Conservation (phyloP, 2,329 filamentous ascomycete genomes). For the Coniella vitis region DNA sequence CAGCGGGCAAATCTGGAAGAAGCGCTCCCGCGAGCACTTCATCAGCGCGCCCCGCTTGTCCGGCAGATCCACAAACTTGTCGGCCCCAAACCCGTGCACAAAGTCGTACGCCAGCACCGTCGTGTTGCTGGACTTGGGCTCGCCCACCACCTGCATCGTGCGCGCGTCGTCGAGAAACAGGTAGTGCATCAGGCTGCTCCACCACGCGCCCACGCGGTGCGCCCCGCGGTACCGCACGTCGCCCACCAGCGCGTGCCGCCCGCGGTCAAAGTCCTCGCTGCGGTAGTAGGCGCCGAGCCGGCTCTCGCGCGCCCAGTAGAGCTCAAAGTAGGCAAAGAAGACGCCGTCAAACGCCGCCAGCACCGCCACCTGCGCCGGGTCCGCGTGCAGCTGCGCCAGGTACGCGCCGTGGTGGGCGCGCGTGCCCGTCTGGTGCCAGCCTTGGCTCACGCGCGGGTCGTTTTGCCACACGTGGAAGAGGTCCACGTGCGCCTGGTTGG, state of each 20-base stretch:
- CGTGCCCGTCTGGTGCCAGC: constrained; percentile 74
- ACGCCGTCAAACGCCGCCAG: constrained; percentile 65
- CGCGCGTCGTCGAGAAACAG: constrained; percentile 55
- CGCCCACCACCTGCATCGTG: constrained; percentile 53
- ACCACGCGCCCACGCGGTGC: constrained; percentile 55
- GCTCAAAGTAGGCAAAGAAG: constrained; percentile 71
- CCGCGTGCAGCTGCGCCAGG: constrained; percentile 58
- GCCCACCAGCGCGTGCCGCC: constrained; percentile 51
- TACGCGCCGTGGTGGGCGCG: constrained; percentile 69
- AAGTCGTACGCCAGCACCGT: constrained; percentile 70
- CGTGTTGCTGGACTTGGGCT: constrained; percentile 65
- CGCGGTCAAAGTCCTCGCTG: constrained; percentile 50
- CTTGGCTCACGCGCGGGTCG: constrained; percentile 70
- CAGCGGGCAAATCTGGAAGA: constrained; percentile 61
- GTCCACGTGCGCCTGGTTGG: constrained; percentile 54
- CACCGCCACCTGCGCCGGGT: constrained; percentile 65
- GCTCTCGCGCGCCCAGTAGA: constrained; percentile 67
- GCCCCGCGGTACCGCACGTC: constrained; percentile 54
- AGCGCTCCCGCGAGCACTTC: constrained; percentile 57
- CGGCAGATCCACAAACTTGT: constrained; percentile 66
- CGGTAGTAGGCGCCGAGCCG: constrained; percentile 49
- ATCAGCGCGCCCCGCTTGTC: constrained; percentile 66
- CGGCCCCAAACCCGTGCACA: constrained; percentile 64
- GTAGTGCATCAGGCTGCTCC: constrained; percentile 56
- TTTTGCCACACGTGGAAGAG: constrained; percentile 80